These are phyloP conservation scores for Penicillium samsonianum DNA, from an alignment of 495 filamentous ascomycete species.

Conservation along the genomic window DNA sequence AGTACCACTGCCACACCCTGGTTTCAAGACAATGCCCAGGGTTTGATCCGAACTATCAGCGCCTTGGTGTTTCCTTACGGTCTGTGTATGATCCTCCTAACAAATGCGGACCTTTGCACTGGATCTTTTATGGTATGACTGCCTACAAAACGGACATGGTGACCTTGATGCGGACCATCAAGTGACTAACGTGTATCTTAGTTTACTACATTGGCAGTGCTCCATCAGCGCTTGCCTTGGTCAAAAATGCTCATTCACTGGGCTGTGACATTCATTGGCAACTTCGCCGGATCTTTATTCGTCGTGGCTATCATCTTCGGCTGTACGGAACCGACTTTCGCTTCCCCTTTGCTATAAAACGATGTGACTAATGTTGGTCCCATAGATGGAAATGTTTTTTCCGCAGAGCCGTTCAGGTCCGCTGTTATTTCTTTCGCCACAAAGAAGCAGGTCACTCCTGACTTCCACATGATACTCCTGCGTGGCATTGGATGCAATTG, in stretches of 20 bases:
- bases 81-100: slow-evolving; percentile 60
- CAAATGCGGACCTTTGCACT: slow-evolving; percentile 60
- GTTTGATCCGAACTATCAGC: slow-evolving; percentile 56
- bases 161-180: background rate
- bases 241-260: slow-evolving; percentile 54
- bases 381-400: slow-evolving; percentile 58
- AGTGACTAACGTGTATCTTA: slow-evolving; percentile 19
- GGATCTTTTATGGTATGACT: slow-evolving; percentile 56
- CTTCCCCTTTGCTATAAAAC: background rate
- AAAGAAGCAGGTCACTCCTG: slow-evolving; percentile 55
- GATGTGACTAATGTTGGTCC: slow-evolving; percentile 1
- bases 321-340: slow-evolving; percentile 45
- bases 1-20: slow-evolving; percentile 57
- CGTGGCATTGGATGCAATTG: slow-evolving; percentile 65
- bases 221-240: slow-evolving; percentile 53
- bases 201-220: slow-evolving; percentile 56
- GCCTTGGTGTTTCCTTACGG: slow-evolving; percentile 61
- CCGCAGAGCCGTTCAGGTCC: slow-evolving; percentile 49
- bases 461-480: slow-evolving; percentile 62
- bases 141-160: background rate
- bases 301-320: slow-evolving; percentile 60
- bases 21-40: slow-evolving; percentile 61
- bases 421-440: slow-evolving; percentile 54
- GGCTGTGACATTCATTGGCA: slow-evolving; percentile 60
- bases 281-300: slow-evolving; percentile 60